phyloP scores from a whole-genome alignment of 2,329 filamentous ascomycete genomes.

The Ascocoryne sarcoides region DNA sequence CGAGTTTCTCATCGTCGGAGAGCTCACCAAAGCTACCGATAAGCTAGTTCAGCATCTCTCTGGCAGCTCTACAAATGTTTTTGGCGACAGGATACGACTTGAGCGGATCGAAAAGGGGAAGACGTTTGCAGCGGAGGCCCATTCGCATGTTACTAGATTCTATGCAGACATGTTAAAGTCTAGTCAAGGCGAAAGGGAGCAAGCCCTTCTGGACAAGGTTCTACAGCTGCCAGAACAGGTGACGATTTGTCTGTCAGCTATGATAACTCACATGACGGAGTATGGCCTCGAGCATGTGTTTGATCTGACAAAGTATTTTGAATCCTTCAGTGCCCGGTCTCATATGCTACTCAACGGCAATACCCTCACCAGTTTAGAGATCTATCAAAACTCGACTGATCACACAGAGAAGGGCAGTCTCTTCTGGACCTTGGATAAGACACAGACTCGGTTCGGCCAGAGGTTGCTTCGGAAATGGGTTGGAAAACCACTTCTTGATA shows the following conservation, averaged over 20 bases:
- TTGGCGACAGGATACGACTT: conserved; percentile 81
- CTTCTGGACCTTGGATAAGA: conserved; percentile 93
- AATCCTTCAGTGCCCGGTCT: conserved; percentile 85
- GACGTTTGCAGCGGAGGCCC: conserved; percentile 74
- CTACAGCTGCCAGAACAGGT: conserved; percentile 77
- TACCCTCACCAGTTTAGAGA: conserved; percentile 84
- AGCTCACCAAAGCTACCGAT: conserved; percentile 82
- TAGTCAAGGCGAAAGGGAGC: conserved; percentile 44
- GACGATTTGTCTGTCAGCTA: conserved; percentile 85
- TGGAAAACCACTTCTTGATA: conserved; percentile 77
- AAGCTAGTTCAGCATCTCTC: conserved; percentile 88
- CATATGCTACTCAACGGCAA: conserved; percentile 97
- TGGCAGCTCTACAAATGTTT: conserved; percentile 81
- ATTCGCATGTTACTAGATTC: conserved; percentile 85
- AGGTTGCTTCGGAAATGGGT: conserved; percentile 90
- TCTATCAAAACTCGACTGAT: conserved; percentile 92
- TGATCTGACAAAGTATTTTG: conserved; percentile 92
- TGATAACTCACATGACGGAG: conserved; percentile 88
- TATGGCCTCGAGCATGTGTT: conserved; percentile 95
- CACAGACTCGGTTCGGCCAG: conserved; percentile 80
- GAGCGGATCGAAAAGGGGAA: conserved; percentile 70
- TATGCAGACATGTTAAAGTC: conserved; percentile 79
- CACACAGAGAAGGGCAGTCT: conserved; percentile 77
- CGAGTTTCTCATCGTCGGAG: conserved; percentile 87
- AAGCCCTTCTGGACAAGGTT: conserved; percentile 72